phyloP scores from a whole-genome alignment of 345 rosid species.

The Mercurialis annua region DNA sequence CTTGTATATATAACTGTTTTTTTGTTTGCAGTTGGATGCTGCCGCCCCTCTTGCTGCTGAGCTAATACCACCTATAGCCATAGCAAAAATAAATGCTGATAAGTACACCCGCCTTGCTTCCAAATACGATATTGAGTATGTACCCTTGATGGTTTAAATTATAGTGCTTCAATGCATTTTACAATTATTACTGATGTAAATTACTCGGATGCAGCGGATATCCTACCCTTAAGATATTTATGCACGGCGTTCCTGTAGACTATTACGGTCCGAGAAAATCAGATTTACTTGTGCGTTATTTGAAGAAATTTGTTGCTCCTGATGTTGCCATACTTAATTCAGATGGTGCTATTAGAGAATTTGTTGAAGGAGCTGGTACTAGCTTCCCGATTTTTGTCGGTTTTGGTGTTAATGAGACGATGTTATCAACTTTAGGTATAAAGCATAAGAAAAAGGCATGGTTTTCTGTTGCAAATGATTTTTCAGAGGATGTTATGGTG shows the following conservation, averaged over 20 bases:
- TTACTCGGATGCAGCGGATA: conserved; percentile 52
- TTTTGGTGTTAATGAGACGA: conserved; percentile 63
- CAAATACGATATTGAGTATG: conserved; percentile 78
- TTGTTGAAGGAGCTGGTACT: conserved; percentile 64
- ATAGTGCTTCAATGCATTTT: background rate
- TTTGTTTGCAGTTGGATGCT: conserved; percentile 65
- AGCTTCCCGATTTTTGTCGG: conserved; percentile 76
- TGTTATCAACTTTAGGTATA: conserved; percentile 42
- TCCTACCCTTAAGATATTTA: conserved; percentile 79
- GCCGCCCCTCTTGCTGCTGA: conserved; percentile 79
- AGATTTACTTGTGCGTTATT: conserved; percentile 67
- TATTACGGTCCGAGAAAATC: conserved; percentile 91
- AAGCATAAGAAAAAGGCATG: conserved; percentile 94
- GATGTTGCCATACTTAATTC: conserved; percentile 75
- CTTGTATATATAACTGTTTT: too few species aligned
- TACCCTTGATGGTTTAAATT: background rate
- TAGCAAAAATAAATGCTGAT: conserved; percentile 88
- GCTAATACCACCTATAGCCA: conserved; percentile 66
- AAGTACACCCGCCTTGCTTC: conserved; percentile 59
- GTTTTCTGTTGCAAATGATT: conserved; percentile 79
- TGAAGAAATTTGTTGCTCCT: conserved; percentile 89
- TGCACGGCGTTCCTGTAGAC: conserved; percentile 76
- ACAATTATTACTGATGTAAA: background rate
- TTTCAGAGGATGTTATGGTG: conserved; percentile 72
- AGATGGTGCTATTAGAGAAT: conserved; percentile 55